A percentile compares a stretch with the other conserved stretches of the same genome.
phyloP scores from a whole-genome alignment of 208 protist species.

The Leishmania amazonensis region DNA sequence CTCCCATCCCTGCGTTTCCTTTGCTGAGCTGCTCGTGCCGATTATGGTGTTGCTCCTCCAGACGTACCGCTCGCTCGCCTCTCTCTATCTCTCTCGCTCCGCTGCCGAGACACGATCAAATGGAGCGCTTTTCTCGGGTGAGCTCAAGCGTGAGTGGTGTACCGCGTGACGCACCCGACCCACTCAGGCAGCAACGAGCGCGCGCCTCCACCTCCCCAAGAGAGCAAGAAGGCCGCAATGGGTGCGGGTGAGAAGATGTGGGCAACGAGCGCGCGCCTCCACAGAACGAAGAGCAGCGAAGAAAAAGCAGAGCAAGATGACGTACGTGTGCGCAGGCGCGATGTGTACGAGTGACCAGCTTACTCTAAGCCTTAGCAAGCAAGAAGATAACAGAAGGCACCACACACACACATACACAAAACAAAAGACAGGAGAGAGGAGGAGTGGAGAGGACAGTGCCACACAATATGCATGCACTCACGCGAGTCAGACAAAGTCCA shows the following conservation, averaged over 20 bases:
- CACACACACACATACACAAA: background rate
- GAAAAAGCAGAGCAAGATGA: background rate
- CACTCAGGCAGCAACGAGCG: background rate
- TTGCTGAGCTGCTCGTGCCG: background rate
- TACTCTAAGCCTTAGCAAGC: background rate
- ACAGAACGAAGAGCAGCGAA: background rate
- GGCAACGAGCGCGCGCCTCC: background rate
- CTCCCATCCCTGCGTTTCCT: constrained; percentile 44
- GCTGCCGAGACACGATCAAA: too few species aligned
- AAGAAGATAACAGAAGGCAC: background rate
- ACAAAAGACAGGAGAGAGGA: background rate
- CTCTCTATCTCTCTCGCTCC: background rate
- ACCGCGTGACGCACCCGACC: background rate
- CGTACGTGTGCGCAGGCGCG: background rate
- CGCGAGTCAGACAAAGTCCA: background rate
- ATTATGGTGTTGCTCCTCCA: background rate
- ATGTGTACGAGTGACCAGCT: background rate
- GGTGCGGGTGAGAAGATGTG: background rate
- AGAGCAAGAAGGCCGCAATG: background rate
- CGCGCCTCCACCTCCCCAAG: background rate
- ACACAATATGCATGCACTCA: background rate
- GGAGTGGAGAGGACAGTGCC: background rate
- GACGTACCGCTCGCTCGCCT: background rate
- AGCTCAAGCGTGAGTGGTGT: background rate
- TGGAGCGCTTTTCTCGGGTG: background rate